Conservation (phyloP, 2,329 filamentous ascomycete genomes). For the Ascochyta clinopodiicola region DNA sequence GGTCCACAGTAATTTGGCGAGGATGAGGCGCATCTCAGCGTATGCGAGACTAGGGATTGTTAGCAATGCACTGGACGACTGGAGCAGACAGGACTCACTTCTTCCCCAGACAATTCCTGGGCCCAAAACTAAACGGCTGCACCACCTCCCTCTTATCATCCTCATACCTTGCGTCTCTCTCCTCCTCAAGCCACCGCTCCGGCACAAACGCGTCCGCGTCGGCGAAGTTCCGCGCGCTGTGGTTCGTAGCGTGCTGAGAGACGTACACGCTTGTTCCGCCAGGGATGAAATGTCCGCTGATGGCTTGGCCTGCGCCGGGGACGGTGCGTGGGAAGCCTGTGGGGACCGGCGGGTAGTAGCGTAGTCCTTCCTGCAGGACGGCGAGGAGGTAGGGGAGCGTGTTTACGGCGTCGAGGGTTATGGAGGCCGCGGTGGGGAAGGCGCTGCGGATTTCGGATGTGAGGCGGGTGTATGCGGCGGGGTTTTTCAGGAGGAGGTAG, state of each 20-base stretch:
- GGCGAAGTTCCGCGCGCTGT: constrained; percentile 35
- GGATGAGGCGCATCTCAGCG: constrained; percentile 38
- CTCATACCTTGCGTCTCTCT: constrained; percentile 27
- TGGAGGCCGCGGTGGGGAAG: constrained; percentile 27
- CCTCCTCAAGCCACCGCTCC: constrained; percentile 49
- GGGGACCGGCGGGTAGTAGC: constrained; percentile 39
- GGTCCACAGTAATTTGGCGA: constrained; percentile 32
- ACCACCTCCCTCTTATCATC: constrained; percentile 42
- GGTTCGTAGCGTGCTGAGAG: constrained; percentile 41
- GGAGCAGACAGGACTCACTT: constrained; percentile 34
- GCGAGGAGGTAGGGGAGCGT: constrained; percentile 40
- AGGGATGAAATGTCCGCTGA: constrained; percentile 38
- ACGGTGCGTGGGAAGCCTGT: constrained; percentile 40
- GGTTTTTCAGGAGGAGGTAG: constrained; percentile 48
- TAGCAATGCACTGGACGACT: background rate
- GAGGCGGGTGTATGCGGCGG: constrained; percentile 24
- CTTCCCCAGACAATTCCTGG: constrained; percentile 39
- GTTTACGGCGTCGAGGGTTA: constrained; percentile 36
- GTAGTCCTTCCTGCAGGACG: constrained; percentile 32
- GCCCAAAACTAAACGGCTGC: constrained; percentile 38
- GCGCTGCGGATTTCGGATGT: constrained; percentile 30
- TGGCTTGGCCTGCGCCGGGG: constrained; percentile 28
- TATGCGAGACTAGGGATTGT: constrained; percentile 28
- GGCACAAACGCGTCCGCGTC: constrained; percentile 36
- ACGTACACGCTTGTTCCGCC: constrained; percentile 37